Evolutionary conservation across 805 yeast genomes (phyloP).

Genomic region (Sungouiella blattae): DNA sequence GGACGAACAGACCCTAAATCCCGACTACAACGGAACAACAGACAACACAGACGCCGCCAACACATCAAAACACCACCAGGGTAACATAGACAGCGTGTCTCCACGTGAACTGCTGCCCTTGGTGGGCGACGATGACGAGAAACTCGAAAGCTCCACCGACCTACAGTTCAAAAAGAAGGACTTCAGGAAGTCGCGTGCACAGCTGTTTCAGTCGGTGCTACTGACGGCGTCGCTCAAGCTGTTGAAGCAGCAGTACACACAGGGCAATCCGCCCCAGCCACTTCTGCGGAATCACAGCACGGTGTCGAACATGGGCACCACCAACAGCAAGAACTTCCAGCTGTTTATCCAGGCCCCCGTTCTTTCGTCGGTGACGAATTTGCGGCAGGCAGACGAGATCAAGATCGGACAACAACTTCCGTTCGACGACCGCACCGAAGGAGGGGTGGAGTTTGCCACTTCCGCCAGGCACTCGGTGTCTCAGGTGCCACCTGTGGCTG

Average conservation of each 20-base stretch:
- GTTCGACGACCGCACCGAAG: slow-evolving; percentile 22
- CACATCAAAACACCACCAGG: too few relatives aligned
- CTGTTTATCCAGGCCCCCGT: slow-evolving; percentile 46
- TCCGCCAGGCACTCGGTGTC: not conserved
- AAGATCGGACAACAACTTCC: slow-evolving; percentile 43
- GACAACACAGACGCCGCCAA: too few relatives aligned
- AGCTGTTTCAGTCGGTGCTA: slow-evolving; percentile 42
- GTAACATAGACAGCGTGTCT: too few relatives aligned
- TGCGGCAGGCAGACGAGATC: slow-evolving; percentile 27
- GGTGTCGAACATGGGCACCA: slow-evolving; percentile 7
- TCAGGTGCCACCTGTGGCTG: slow-evolving; percentile 2
- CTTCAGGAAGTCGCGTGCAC: slow-evolving; percentile 34
- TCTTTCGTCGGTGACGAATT: slow-evolving; percentile 32
- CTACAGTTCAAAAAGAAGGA: slow-evolving; percentile 38
- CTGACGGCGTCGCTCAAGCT: slow-evolving; percentile 42
- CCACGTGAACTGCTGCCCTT: too few relatives aligned
- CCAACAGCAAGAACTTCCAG: slow-evolving; percentile 33
- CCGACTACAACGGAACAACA: too few relatives aligned
- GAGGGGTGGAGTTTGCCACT: not conserved
- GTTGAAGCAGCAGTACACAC: slow-evolving; percentile 26
- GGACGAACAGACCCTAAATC: too few relatives aligned
- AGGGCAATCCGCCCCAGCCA: slow-evolving; percentile 10
- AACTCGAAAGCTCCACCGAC: slow-evolving; percentile 12
- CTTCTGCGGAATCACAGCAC: slow-evolving; percentile 12
- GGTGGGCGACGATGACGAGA: slow-evolving; percentile 4